These are phyloP conservation scores for Tarenaya hassleriana DNA, from an alignment of 345 rosid species.

Conservation along the genomic window DNA sequence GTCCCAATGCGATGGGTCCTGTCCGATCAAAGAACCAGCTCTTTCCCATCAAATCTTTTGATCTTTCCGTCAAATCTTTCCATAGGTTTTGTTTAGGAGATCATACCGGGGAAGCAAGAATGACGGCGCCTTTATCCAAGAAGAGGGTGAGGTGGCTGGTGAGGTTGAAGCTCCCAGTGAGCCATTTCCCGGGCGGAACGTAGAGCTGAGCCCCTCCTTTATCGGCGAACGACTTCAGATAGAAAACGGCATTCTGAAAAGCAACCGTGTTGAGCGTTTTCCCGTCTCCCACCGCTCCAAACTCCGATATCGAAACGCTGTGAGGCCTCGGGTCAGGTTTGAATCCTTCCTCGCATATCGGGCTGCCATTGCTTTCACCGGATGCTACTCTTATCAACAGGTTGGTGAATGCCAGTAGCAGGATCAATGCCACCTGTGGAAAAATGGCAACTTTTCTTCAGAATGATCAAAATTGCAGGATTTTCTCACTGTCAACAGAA, in stretches of 20 bases:
- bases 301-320: slow-evolving; percentile 82
- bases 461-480: slow-evolving; percentile 4
- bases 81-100: not conserved
- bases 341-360: slow-evolving; percentile 40
- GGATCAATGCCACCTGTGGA: slow-evolving; percentile 68
- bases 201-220: slow-evolving; percentile 99
- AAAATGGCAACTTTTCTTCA: too few relatives aligned
- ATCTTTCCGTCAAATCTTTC: not conserved
- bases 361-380: slow-evolving; percentile 34
- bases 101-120: slow-evolving; percentile 85
- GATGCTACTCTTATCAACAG: slow-evolving; percentile 35
- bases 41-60: too few relatives aligned
- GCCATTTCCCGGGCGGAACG: slow-evolving; percentile 85
- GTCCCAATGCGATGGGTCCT: slow-evolving; percentile 41
- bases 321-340: slow-evolving; percentile 70
- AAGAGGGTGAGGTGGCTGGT: slow-evolving; percentile 96
- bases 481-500: not conserved
- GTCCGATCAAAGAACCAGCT: too few relatives aligned
- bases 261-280: slow-evolving; percentile 74
- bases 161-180: slow-evolving; percentile 87
- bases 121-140: slow-evolving; percentile 77
- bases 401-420: slow-evolving; percentile 74
- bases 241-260: slow-evolving; percentile 89
- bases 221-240: slow-evolving; percentile 88
- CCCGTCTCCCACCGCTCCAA: slow-evolving; percentile 92